Base-by-base conservation (phyloP, 371 early-diverging fungal species). In the Syncephalastrum racemosum region DNA sequence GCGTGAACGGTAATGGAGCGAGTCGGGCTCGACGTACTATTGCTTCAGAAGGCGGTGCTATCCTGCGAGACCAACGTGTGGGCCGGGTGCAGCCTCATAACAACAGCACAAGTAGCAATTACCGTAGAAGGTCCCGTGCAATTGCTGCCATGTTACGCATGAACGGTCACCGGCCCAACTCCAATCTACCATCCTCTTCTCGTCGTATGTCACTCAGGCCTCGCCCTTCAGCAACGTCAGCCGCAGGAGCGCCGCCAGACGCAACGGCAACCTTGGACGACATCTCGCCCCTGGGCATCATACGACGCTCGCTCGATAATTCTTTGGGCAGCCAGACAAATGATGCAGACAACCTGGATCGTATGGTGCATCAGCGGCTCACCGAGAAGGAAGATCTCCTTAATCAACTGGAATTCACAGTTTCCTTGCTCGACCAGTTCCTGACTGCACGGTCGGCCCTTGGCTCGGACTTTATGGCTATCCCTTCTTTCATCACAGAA, bases 321-420 rank as follows among this genome's bases (percentile, higher is more conserved):
- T 27, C 27, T 27, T 0, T 3, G 27, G 3, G 3, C 7, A 27
- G 67, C 49, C 20, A 10, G 7, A 16, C 19, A 5, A 6, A 15
- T 49, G 23, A 44, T 0, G 15, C 42, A 16, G 51, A 51, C n/a
- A 42, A 64, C 53, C 53, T 69, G 5, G 72, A 75, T 47, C 59
- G 64, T 12, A 53, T 62, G 13, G 58, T 69, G 27, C 65, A 68
- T 4, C 63, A 60, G 14, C 54, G 70, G 36, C 65, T 75, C 19
- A 45, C 47, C 18, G 68, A 68, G 42, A 68, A 76, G 22, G 70
- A 64, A 54, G 67, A 68, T 63, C 48, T 73, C 22, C 31, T 73
- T 20, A 65, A 63, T 57, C 77, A 73, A 42, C 51, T 70, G 16
- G 63, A 67, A 53, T 57, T 66, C 22, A 73, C 73, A 8, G 68